Evolutionary conservation across 305 asterid genomes (phyloP).

Genomic region (Vinca major): DNA sequence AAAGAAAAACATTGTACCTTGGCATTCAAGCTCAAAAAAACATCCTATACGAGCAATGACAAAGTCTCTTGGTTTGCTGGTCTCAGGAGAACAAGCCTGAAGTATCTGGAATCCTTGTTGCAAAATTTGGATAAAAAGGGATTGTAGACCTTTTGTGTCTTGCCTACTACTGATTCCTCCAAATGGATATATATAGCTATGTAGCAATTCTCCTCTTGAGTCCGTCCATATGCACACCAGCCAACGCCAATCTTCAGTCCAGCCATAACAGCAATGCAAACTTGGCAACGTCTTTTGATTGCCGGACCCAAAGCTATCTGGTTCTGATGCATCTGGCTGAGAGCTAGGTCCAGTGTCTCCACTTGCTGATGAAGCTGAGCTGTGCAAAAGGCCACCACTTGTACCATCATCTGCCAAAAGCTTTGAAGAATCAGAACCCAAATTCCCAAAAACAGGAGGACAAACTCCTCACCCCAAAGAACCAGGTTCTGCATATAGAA

Average conservation of each 20-base stretch:
- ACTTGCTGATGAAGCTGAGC: slow-evolving; percentile 56
- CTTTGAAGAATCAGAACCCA: slow-evolving; percentile 54
- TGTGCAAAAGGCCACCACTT: slow-evolving; percentile 60
- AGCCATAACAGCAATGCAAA: slow-evolving; percentile 98
- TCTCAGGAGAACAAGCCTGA: slow-evolving; percentile 81
- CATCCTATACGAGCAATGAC: slow-evolving; percentile 91
- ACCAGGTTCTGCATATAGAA: slow-evolving; percentile 95
- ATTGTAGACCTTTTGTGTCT: slow-evolving; percentile 97
- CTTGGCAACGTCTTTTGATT: slow-evolving; percentile 73
- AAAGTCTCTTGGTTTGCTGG: slow-evolving; percentile 84
- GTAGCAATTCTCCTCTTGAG: slow-evolving; percentile 94
- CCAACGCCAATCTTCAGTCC: slow-evolving; percentile 99
- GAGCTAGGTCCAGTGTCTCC: slow-evolving; percentile 63
- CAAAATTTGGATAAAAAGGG: slow-evolving; percentile 84
- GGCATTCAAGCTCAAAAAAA: slow-evolving; percentile 98
- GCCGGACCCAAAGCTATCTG: slow-evolving; percentile 67
- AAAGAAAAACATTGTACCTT: slow-evolving; percentile 38
- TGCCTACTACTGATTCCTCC: slow-evolving; percentile 99
- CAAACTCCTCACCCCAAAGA: slow-evolving; percentile 76
- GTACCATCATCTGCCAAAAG: slow-evolving; percentile 66
- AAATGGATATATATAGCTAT: slow-evolving; percentile 83
- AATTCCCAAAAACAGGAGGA: slow-evolving; percentile 53
- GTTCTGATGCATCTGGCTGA: slow-evolving; percentile 55
- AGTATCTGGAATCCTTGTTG: slow-evolving; percentile 99
- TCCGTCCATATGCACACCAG: slow-evolving; percentile 97